phyloP scores from a whole-genome alignment of 2,329 filamentous ascomycete species.

The Capronia americana region DNA sequence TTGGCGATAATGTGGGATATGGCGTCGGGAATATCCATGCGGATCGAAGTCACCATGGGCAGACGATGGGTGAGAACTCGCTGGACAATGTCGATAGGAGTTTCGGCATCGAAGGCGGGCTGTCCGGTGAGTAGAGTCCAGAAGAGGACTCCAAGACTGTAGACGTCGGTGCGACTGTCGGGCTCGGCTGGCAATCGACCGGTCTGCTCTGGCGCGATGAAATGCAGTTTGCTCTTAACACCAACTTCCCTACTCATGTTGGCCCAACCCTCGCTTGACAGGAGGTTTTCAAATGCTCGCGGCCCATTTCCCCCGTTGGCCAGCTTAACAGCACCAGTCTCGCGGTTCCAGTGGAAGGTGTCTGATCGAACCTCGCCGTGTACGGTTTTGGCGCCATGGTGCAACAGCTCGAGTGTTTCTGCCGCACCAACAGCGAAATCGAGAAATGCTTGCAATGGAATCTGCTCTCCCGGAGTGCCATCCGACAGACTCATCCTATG shows the following conservation, averaged over 20 bases:
- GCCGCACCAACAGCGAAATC: slow-evolving; percentile 90
- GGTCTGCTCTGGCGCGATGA: slow-evolving; percentile 93
- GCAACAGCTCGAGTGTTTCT: slow-evolving; percentile 86
- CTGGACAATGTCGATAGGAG: slow-evolving; percentile 88
- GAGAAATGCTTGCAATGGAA: slow-evolving; percentile 78
- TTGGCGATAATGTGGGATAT: slow-evolving; percentile 84
- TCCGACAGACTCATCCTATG: slow-evolving; percentile 41
- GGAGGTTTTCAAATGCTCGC: slow-evolving; percentile 86
- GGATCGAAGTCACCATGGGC: slow-evolving; percentile 74
- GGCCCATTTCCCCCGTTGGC: slow-evolving; percentile 86
- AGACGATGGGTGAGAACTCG: slow-evolving; percentile 82
- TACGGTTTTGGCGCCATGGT: slow-evolving; percentile 83
- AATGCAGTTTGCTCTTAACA: slow-evolving; percentile 86
- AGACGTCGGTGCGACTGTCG: slow-evolving; percentile 90
- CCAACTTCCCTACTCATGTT: slow-evolving; percentile 81
- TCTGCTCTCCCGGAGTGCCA: slow-evolving; percentile 62
- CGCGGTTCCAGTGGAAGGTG: slow-evolving; percentile 82
- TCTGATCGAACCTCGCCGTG: slow-evolving; percentile 92
- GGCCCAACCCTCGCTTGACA: slow-evolving; percentile 85
- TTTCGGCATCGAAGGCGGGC: slow-evolving; percentile 78
- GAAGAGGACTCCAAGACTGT: slow-evolving; percentile 86
- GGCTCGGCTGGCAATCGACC: slow-evolving; percentile 91
- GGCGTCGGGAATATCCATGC: slow-evolving; percentile 83
- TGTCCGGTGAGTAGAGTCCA: slow-evolving; percentile 83
- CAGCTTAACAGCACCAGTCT: slow-evolving; percentile 75